phyloP scores from a whole-genome alignment of 768 basidiomycete species.

The Tylopilus rubrobrunneus region DNA sequence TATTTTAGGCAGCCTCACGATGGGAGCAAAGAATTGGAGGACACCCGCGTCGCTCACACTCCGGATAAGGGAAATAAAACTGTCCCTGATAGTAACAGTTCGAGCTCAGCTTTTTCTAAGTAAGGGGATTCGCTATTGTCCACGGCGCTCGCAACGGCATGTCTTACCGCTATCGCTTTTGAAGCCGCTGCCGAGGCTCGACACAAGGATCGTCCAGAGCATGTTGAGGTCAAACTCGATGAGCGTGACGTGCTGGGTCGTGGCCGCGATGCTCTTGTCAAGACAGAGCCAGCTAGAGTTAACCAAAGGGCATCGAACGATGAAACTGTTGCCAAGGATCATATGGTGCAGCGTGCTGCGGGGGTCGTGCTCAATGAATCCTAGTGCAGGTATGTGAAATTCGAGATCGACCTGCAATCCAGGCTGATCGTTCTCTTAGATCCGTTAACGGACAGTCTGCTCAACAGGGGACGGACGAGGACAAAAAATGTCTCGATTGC shows the following conservation, averaged over 20 bases:
- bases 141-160: slow-evolving; percentile 6
- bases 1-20: background rate
- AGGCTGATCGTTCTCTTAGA: background rate
- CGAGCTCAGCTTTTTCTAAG: slow-evolving; percentile 1
- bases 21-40: background rate
- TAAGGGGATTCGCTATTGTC: slow-evolving; percentile 11
- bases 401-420: background rate
- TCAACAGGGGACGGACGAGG: background rate
- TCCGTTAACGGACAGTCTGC: background rate
- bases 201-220: slow-evolving; percentile 2
- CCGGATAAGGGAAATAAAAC: background rate
- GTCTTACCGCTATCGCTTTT: slow-evolving; percentile 7
- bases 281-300: background rate
- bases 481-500: background rate
- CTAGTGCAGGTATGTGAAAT: slow-evolving; percentile 1
- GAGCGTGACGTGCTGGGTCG: background rate
- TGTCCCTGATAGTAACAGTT: background rate
- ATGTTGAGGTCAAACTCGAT: background rate
- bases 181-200: slow-evolving; percentile 9
- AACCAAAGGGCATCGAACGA: background rate
- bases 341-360: background rate
- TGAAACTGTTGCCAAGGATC: background rate
- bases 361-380: background rate
- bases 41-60: background rate
- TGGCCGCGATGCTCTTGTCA: background rate